Conservation (phyloP, 2,329 filamentous ascomycete species). For the Diplodia sapinea region DNA sequence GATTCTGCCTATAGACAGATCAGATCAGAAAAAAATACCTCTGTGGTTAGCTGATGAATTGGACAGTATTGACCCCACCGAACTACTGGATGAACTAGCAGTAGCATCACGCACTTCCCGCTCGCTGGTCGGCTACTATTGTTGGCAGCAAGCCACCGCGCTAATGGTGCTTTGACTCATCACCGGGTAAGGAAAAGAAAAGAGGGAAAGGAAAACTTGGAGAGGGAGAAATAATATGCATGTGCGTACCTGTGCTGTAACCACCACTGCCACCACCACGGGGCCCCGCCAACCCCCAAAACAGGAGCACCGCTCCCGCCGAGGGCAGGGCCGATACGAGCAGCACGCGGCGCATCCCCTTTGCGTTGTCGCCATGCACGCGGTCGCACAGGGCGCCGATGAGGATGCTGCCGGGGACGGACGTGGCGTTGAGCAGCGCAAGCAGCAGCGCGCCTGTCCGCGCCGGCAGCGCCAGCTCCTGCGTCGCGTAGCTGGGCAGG, state of each 20-base stretch:
- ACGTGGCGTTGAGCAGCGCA: slow-evolving; percentile 49
- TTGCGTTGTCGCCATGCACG: slow-evolving; percentile 39
- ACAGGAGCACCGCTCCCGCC: slow-evolving; percentile 44
- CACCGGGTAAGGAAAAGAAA: background rate
- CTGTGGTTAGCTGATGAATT: background rate
- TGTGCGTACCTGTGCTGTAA: background rate
- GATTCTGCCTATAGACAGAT: background rate
- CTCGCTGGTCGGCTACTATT: background rate
- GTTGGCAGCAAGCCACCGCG: background rate
- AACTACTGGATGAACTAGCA: background rate
- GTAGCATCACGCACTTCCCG: background rate
- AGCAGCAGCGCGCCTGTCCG: slow-evolving; percentile 47
- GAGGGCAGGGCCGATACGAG: slow-evolving; percentile 46
- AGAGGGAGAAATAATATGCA: background rate
- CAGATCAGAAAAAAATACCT: background rate
- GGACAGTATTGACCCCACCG: slow-evolving; percentile 2
- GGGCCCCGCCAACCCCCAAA: slow-evolving; percentile 12
- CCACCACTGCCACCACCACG: background rate
- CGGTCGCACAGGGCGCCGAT: slow-evolving; percentile 50
- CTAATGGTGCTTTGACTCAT: background rate
- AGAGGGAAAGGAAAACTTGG: background rate
- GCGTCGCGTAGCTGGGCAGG: slow-evolving; percentile 50
- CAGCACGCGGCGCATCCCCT: slow-evolving; percentile 44
- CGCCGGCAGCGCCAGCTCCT: slow-evolving; percentile 39
- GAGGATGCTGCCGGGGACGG: slow-evolving; percentile 46